Evolutionary conservation across 2,329 filamentous ascomycete genomes (phyloP), one percentile per base, ranked within the genome.

Genomic region (Beauveria pseudobassiana): DNA sequence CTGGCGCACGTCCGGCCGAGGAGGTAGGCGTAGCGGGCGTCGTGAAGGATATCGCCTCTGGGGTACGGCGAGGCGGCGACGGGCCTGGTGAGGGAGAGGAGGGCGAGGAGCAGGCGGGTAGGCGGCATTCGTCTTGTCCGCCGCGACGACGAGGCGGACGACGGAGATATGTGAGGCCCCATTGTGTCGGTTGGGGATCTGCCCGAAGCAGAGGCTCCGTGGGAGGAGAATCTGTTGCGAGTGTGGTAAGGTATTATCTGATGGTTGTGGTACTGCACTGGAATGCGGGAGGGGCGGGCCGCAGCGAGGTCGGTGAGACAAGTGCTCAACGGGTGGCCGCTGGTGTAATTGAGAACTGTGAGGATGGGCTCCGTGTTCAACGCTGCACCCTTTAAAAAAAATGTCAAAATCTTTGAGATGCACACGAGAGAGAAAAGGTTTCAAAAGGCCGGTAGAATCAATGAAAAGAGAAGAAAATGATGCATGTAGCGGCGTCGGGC

Each of bases 1-100:
- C 77, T 70, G 51, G 72, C 75, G 74, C 83, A 86, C 61, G 70
- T 72, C 64, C 81, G 77, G 22, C 72, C 74, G 74, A 79, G 75
- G 46, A 85, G 77, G 64, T 76, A 84, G 61, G 78, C 79, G 67
- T 76, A 79, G 66, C 81, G 82, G 34, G 66, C 62, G 67, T 79
- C 78, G 67, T 80, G 77, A 34, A 81, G 69, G 50, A 60, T 43
- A 18, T 60, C 58, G 63, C 83, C 79, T 68, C 75, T 77, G 48
- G 81, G 81, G 62, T 77, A 81, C 0, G 84, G 83, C 20, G 82
- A 82, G 55, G 70, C 67, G 64, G 68, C 64, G 38, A 65, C 70
- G 48, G 68, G 69, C 18, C 42, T 3, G 63, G 66, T 72, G 67
- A 65, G 69, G 63, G 70, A 70, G 28, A 73, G 68, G 65, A 80